Conservation (phyloP, 1,139 yeast genomes). For the Candida pseudoviswanathii region DNA sequence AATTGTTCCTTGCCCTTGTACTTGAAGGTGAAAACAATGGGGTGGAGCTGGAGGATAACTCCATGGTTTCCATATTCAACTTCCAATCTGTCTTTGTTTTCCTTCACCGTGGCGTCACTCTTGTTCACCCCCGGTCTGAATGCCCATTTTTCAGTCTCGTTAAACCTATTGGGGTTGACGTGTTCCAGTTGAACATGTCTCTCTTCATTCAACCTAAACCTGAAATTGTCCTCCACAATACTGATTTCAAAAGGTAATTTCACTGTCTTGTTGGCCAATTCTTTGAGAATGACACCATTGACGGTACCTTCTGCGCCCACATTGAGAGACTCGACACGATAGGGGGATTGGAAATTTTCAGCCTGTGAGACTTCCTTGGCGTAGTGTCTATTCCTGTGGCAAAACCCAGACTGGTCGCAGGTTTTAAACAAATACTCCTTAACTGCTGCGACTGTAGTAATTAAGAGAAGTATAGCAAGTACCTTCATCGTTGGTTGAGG, state of each 20-base stretch:
- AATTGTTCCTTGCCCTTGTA: slow-evolving; percentile 50
- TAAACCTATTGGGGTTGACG: slow-evolving; percentile 50
- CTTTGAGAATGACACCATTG: slow-evolving; percentile 51
- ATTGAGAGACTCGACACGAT: slow-evolving; percentile 41
- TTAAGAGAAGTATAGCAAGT: slow-evolving; percentile 5
- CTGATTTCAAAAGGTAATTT: slow-evolving; percentile 59
- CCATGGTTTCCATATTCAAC: slow-evolving; percentile 47
- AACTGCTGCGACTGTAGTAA: slow-evolving; percentile 41
- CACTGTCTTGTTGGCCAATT: slow-evolving; percentile 24
- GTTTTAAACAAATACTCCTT: slow-evolving; percentile 75
- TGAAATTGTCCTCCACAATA: slow-evolving; percentile 49
- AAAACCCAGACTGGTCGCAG: slow-evolving; percentile 84
- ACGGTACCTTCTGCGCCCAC: slow-evolving; percentile 15
- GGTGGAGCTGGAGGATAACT: slow-evolving; percentile 46
- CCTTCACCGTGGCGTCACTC: slow-evolving; percentile 7
- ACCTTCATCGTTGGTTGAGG: background rate
- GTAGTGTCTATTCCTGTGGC: slow-evolving; percentile 76
- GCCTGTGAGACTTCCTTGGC: slow-evolving; percentile 42
- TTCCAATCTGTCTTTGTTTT: slow-evolving; percentile 1
- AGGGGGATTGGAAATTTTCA: slow-evolving; percentile 39
- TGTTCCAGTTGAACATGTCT: slow-evolving; percentile 28
- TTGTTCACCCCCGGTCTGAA: slow-evolving; percentile 25
- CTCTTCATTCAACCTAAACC: slow-evolving; percentile 51
- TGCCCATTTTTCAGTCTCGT: slow-evolving; percentile 64
- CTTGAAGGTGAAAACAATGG: slow-evolving; percentile 54